These are phyloP conservation scores for Dactylis glomerata DNA, from an alignment of 176 grass and related monocot genomes.

Conservation along the genomic window DNA sequence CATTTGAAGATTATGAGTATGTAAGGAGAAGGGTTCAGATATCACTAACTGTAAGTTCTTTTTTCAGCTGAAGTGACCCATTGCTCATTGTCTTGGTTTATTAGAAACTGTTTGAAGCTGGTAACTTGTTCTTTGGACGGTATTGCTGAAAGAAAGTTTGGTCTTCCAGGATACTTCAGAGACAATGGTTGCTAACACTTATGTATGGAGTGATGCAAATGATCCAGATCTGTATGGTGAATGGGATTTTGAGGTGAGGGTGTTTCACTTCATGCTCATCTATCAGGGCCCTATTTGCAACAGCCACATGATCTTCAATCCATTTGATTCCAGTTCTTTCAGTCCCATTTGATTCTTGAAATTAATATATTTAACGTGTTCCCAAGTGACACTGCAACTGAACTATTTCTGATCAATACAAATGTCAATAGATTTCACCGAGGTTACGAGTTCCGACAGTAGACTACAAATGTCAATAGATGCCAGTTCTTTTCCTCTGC, in stretches of 20 bases:
- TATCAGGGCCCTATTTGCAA: background rate
- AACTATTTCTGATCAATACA: background rate
- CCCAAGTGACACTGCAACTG: background rate
- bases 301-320: background rate
- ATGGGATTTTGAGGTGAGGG: constrained; percentile 95
- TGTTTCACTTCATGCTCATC: constrained; percentile 5
- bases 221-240: constrained; percentile 81
- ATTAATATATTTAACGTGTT: background rate
- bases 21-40: constrained; percentile 72
- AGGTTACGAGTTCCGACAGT: background rate
- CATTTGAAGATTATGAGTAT: constrained; percentile 91
- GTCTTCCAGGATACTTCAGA: constrained; percentile 51
- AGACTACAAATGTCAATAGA: too few relatives aligned
- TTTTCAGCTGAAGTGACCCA: background rate
- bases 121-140: background rate
- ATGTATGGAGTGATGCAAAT: constrained; percentile 69
- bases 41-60: constrained; percentile 57
- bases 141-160: constrained; percentile 19
- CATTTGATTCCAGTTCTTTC: background rate
- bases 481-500: background rate
- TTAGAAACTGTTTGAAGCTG: background rate
- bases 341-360: background rate
- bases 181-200: constrained; percentile 67
- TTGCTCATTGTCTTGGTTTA: background rate
- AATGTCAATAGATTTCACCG: background rate